Evolutionary conservation across 495 filamentous ascomycete genomes (phyloP), one percentile per base, ranked within the genome.

Genomic region (Aspergillus ellipticus): DNA sequence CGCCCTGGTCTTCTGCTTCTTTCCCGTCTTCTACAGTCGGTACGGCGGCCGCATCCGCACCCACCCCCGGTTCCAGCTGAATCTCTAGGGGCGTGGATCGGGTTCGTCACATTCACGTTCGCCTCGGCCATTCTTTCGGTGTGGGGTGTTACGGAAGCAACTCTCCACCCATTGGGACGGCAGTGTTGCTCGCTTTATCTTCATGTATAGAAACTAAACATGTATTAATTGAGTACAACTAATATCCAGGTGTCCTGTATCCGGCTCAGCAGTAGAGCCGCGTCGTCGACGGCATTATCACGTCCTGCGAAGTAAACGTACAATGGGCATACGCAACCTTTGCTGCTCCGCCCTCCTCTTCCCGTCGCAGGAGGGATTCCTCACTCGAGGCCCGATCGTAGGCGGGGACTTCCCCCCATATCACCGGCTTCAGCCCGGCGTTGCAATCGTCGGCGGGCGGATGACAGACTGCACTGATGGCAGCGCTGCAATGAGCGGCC

Each of bases 401-500:
- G n/a, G n/a, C n/a, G n/a, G n/a, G n/a, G n/a, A 52, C 50, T 10
- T 24, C 50, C 10, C 50, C 50, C 50, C 50, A 52, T 35, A 52
- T 52, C 5, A 52, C 35, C 0, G 50, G 19, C 11, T 26, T 22
- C 33, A 42, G 17, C 4, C 16, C 35, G 6, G 50, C 50, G n/a
- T 42, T 35, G 15, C 10, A 7, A 42, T 52, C 50, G 4, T 24
- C 50, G 5, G 11, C 19, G 4, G 50, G 50, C 2, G 50, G 50
- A 50, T 62, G 60, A 42, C 60, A 62, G n/a, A 56, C 60, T 2
- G 60, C 56, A 33, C 68, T 66, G 15, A 74, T 64, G 1, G 66
- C 71, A 9, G 61, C 56, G 48, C 68, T 72, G 45, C 64, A 68
- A 37, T 57, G 65, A 1, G 61, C 58, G 2, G 59, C 62, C 8